Evolutionary conservation across 108 stramenopile species (phyloP).

Genomic region (Craspedostauros australis): DNA sequence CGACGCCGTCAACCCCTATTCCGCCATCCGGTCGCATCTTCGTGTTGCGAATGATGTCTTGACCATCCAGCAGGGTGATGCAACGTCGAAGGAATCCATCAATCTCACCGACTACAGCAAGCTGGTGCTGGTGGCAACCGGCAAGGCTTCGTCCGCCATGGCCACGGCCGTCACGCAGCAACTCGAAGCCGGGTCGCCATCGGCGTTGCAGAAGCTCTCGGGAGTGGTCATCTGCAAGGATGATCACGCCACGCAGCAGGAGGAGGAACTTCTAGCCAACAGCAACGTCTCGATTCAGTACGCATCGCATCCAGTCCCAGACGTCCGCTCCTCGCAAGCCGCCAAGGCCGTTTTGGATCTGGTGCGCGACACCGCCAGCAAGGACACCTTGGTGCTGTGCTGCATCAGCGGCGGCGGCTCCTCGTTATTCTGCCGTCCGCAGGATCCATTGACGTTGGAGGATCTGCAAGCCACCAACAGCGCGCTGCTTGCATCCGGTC

Average conservation of each 20-base stretch:
- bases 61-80: constrained; percentile 1
- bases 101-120: constrained; percentile 53
- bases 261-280: constrained; percentile 32
- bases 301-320: constrained; percentile 82
- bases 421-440: constrained; percentile 68
- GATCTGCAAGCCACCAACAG: constrained; percentile 58
- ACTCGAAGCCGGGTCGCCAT: neutral
- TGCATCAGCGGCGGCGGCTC: constrained; percentile 86
- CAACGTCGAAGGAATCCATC: constrained; percentile 8
- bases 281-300: constrained; percentile 41
- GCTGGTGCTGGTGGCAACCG: constrained; percentile 61
- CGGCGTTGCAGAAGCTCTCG: constrained; percentile 11
- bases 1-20: constrained; percentile 59
- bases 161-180: constrained; percentile 52
- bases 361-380: constrained; percentile 24
- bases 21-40: constrained; percentile 39
- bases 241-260: constrained; percentile 64
- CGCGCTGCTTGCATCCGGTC: constrained; percentile 59
- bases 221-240: constrained; percentile 84
- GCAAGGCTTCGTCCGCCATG: constrained; percentile 84
- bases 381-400: constrained; percentile 47
- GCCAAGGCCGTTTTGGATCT: constrained; percentile 51
- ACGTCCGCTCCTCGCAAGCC: constrained; percentile 54
- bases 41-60: neutral
- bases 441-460: constrained; percentile 40